Conservation (phyloP, 2,329 filamentous ascomycete genomes). For the Myriangium duriaei region DNA sequence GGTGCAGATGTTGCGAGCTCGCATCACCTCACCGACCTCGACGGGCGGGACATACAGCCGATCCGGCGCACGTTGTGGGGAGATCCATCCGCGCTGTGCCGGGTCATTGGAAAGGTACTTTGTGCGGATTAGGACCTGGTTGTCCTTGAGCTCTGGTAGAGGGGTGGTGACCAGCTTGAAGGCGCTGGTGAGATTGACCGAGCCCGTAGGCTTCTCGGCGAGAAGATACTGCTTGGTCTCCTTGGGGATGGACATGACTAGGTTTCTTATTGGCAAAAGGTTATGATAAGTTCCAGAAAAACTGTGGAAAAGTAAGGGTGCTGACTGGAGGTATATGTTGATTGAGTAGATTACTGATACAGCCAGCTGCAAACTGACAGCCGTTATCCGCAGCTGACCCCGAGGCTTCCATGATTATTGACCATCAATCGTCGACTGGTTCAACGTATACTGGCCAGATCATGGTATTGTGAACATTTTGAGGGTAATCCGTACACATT, state of each 20-base stretch:
- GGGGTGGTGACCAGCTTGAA: slow-evolving; percentile 27
- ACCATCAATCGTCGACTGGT: no score
- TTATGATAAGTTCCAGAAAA: no score
- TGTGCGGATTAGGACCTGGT: slow-evolving; percentile 35
- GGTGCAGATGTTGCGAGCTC: slow-evolving; percentile 24
- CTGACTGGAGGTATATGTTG: no score
- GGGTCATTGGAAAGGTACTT: slow-evolving; percentile 41
- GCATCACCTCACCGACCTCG: slow-evolving; percentile 28
- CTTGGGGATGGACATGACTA: slow-evolving; percentile 4
- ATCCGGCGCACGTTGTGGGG: slow-evolving; percentile 16
- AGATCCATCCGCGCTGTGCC: slow-evolving; percentile 40
- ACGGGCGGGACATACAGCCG: slow-evolving; percentile 38
- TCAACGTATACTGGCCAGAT: no score
- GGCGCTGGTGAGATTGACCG: slow-evolving; percentile 1
- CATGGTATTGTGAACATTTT: no score
- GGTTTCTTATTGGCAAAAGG: no score
- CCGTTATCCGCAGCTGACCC: no score
- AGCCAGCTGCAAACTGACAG: no score
- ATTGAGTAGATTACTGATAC: no score
- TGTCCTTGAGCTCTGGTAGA: slow-evolving; percentile 24
- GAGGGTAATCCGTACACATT: no score
- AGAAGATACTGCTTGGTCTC: slow-evolving; percentile 9
- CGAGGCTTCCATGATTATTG: no score
- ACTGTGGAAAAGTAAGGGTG: no score
- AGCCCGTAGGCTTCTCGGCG: slow-evolving; percentile 4